Conservation (phyloP, 2,329 filamentous ascomycete genomes). For the Fusarium penzigii region DNA sequence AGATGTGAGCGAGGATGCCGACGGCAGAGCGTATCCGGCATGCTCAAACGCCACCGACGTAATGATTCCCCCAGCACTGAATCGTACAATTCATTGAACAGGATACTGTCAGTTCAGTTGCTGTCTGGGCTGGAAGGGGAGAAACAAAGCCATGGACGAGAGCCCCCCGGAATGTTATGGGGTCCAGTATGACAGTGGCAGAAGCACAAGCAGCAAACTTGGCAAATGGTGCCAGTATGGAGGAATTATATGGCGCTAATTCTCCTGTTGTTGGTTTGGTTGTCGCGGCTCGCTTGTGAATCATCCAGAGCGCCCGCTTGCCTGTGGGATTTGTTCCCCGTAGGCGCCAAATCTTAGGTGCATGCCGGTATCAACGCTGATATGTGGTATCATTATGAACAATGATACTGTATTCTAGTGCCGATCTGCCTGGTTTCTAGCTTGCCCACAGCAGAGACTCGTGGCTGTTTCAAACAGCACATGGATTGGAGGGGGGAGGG, state of each 20-base stretch:
- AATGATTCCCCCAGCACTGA: neutral
- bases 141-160: too few relatives aligned
- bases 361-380: neutral
- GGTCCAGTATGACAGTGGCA: too few relatives aligned
- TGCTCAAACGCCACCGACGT: neutral
- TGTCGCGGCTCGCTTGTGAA: too few relatives aligned
- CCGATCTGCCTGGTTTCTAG: neutral
- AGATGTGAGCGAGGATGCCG: neutral
- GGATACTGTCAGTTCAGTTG: neutral
- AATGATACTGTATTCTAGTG: neutral
- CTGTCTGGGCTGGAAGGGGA: neutral
- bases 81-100: neutral
- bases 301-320: too few relatives aligned
- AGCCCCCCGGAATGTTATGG: too few relatives aligned
- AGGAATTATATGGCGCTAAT: too few relatives aligned
- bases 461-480: neutral
- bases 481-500: neutral
- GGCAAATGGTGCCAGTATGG: too few relatives aligned
- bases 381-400: neutral
- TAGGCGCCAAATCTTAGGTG: neutral
- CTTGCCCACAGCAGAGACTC: neutral
- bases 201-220: too few relatives aligned
- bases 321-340: too few relatives aligned
- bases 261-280: too few relatives aligned
- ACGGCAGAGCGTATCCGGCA: neutral